Conservation (phyloP, 768 basidiomycete species). For the Trametes gibbosa region DNA sequence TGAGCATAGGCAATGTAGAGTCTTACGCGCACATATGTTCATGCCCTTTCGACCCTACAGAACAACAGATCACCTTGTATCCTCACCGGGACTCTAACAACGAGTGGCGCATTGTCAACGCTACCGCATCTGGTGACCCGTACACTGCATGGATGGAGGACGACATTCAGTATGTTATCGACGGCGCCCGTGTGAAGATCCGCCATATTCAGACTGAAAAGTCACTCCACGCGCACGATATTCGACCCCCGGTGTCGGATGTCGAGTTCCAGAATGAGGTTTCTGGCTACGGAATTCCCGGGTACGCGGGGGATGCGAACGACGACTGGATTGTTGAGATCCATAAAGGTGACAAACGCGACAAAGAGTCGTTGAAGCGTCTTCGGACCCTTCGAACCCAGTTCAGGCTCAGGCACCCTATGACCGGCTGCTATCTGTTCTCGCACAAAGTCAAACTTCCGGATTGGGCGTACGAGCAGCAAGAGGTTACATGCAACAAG, state of each 20-base stretch:
- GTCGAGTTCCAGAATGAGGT: conserved; percentile 99
- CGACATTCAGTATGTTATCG: conserved; percentile 61
- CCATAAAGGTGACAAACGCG: conserved; percentile 59
- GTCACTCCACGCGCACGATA: conserved; percentile 91
- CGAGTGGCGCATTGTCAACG: conserved; percentile 83
- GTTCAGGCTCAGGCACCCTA: conserved; percentile 78
- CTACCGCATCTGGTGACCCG: conserved; percentile 45
- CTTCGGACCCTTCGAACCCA: conserved; percentile 77
- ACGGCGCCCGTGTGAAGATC: conserved; percentile 73
- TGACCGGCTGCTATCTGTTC: conserved; percentile 95
- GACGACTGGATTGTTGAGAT: conserved; percentile 94
- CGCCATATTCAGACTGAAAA: conserved; percentile 80
- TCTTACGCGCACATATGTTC: background rate
- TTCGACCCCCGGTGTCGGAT: conserved; percentile 91
- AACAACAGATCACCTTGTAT: conserved; percentile 99
- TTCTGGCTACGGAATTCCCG: conserved; percentile 86
- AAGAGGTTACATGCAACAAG: conserved; percentile 99
- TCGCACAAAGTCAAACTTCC: conserved; percentile 98
- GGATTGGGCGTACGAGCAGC: conserved; percentile 97
- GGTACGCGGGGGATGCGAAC: conserved; percentile 85
- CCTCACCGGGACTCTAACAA: conserved; percentile 99
- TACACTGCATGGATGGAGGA: conserved; percentile 47
- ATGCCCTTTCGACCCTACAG: conserved; percentile 38
- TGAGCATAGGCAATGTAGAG: conserved; percentile 37
- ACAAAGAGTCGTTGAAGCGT: conserved; percentile 64